Evolutionary conservation across 2,329 filamentous ascomycete species (phyloP).

Genomic region (Arthrobotrys pseudoclavata): DNA sequence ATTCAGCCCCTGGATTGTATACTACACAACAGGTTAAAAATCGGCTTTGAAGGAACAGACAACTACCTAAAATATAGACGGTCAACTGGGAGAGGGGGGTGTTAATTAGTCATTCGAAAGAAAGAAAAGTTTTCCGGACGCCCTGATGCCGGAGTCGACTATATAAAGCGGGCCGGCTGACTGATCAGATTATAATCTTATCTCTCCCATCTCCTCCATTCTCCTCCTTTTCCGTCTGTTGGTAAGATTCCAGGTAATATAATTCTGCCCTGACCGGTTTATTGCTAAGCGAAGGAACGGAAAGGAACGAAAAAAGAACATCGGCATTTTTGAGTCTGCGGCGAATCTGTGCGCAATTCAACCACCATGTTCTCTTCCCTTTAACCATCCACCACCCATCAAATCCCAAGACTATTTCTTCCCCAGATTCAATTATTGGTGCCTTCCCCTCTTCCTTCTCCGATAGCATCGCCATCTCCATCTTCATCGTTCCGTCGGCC

Average conservation of each 20-base stretch:
- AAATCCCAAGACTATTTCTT: too few relatives aligned
- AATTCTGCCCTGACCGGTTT: too few relatives aligned
- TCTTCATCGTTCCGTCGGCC: neutral
- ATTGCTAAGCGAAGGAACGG: neutral
- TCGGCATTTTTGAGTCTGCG: too few relatives aligned
- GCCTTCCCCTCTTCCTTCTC: neutral
- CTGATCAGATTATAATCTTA: constrained; percentile 17
- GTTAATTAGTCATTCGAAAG: constrained; percentile 1
- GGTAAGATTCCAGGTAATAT: too few relatives aligned
- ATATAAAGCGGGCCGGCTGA: neutral
- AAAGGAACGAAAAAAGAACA: too few relatives aligned
- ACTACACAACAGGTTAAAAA: neutral
- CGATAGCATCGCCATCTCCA: neutral
- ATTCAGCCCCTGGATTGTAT: neutral
- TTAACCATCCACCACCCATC: too few relatives aligned
- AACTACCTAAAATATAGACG: too few relatives aligned
- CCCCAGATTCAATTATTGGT: too few relatives aligned
- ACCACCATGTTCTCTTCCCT: too few relatives aligned
- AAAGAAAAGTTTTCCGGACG: constrained; percentile 14
- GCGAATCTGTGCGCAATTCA: too few relatives aligned
- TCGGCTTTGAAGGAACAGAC: too few relatives aligned
- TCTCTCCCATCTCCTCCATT: constrained; percentile 2
- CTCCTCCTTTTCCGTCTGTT: neutral
- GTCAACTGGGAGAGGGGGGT: neutral
- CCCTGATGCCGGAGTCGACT: neutral